Evolutionary conservation across 345 rosid genomes (phyloP), one percentile per base, ranked within the genome.

Genomic region (sweet orange (Citrus sinensis)): DNA sequence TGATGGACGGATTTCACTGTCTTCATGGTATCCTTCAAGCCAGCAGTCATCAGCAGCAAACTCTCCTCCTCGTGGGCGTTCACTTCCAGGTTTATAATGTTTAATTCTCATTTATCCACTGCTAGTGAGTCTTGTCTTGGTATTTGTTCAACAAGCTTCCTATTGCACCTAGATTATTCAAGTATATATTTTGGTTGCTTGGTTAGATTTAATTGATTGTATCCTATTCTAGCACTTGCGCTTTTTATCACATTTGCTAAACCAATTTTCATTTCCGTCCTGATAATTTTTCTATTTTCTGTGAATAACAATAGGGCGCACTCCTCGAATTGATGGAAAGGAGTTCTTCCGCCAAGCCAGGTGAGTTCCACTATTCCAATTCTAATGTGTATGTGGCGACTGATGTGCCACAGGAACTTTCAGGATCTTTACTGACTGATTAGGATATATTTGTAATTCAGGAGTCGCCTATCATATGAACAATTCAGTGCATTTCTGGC

Each of bases 311-410:
- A 29, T 78, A 90, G 98, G 80, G 58, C 91, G 86, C 25, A 81
- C 87, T 75, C 88, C 92, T 19, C 90, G 94, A 70, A 87, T 93
- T 79, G 99, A 93, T 88, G 99, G 99, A 66, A 93, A 95, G 84
- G 98, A 95, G 89, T 92, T 95, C 90, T 93, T 95, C 85, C 91
- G 97, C 82, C 99, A 92, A 76, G 99, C 98, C 69, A 93, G 99
- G 98, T 89, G 82, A 77, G 80, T 49, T 70, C 55, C 75, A 55
- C 54, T 72, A 58, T 54, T 63, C 37, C 40, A 70, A 25, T 59
- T 63, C 63, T 64, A 1, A 40, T 68, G 51, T 55, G 2, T 56
- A 49, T 67, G 14, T 17, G 22, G 19, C 73, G 55, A 71, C 34
- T 46, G 68, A 46, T 60, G 9, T 39, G 25, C 25, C 7, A 22